These are phyloP conservation scores for Phytophthora foliorum DNA, from an alignment of 352 stramenopile genomes.

Conservation along the genomic window DNA sequence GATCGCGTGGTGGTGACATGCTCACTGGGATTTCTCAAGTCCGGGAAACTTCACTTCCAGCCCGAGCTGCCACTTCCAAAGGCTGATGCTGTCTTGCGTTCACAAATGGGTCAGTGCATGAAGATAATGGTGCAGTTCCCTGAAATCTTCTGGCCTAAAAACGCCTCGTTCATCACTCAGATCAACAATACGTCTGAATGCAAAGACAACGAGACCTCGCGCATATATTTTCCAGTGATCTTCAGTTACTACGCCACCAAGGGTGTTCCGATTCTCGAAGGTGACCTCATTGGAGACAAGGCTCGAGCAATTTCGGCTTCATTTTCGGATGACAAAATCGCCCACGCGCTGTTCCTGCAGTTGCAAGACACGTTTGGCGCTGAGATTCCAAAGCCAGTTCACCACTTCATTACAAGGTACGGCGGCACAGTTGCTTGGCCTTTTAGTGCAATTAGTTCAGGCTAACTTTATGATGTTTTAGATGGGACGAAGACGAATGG, in stretches of 20 bases:
- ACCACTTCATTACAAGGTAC: conserved; percentile 60
- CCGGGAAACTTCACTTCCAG: conserved; percentile 45
- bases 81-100: conserved; percentile 46
- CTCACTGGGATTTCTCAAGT: conserved; percentile 61
- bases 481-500: conserved; percentile 69
- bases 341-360: conserved; percentile 44
- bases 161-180: conserved; percentile 53
- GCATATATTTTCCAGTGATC: conserved; percentile 60
- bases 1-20: conserved; percentile 63
- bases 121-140: conserved; percentile 78
- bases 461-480: conserved; percentile 16
- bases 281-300: conserved; percentile 54
- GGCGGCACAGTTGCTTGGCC: background rate
- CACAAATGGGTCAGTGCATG: conserved; percentile 75
- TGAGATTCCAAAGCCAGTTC: conserved; percentile 42
- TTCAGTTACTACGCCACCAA: conserved; percentile 68
- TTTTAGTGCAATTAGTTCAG: conserved; percentile 1
- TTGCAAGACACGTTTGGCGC: conserved; percentile 52
- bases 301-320: conserved; percentile 43
- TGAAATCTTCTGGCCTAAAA: conserved; percentile 58
- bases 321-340: conserved; percentile 52
- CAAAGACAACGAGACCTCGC: background rate
- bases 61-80: conserved; percentile 58
- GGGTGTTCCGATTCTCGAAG: conserved; percentile 56
- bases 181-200: conserved; percentile 17